Percentiles rank a stretch among this genome's conserved stretches.
These are phyloP conservation scores for Pilaira anomala DNA, from an alignment of 192 early-diverging fungal species.

Conservation along the genomic window DNA sequence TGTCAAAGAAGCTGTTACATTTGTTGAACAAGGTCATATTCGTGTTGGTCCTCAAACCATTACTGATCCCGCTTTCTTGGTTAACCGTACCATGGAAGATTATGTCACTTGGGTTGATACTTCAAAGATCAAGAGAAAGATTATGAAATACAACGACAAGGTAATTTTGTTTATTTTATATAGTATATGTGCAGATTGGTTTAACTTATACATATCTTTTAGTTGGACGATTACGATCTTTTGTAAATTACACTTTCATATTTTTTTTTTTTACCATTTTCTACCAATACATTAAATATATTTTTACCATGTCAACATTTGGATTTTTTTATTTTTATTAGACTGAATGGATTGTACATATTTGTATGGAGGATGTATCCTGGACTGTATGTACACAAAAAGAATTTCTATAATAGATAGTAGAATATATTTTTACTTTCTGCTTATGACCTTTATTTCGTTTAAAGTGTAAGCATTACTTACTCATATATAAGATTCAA, in stretches of 20 bases:
- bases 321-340: too few relatives aligned
- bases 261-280: too few relatives aligned
- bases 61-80: slow-evolving; percentile 85
- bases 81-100: slow-evolving; percentile 89
- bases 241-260: slow-evolving; percentile 57
- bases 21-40: slow-evolving; percentile 94
- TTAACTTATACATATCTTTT: slow-evolving; percentile 9
- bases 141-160: slow-evolving; percentile 91
- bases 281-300: too few relatives aligned
- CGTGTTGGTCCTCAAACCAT: slow-evolving; percentile 89
- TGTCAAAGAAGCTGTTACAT: slow-evolving; percentile 83
- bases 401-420: too few relatives aligned
- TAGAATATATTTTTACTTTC: too few relatives aligned
- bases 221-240: slow-evolving; percentile 88
- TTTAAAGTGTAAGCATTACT: too few relatives aligned
- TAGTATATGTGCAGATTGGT: neutral
- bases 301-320: too few relatives aligned
- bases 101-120: slow-evolving; percentile 97
- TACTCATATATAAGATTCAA: too few relatives aligned
- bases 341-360: too few relatives aligned
- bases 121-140: slow-evolving; percentile 96
- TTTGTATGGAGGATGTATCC: too few relatives aligned
- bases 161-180: slow-evolving; percentile 31
- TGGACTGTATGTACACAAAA: too few relatives aligned
- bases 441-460: too few relatives aligned